Percentiles rank a stretch among this genome's conserved stretches.
These are phyloP conservation scores for Diaporthe caulivora DNA, from an alignment of 2,329 filamentous ascomycete genomes.

Conservation along the genomic window DNA sequence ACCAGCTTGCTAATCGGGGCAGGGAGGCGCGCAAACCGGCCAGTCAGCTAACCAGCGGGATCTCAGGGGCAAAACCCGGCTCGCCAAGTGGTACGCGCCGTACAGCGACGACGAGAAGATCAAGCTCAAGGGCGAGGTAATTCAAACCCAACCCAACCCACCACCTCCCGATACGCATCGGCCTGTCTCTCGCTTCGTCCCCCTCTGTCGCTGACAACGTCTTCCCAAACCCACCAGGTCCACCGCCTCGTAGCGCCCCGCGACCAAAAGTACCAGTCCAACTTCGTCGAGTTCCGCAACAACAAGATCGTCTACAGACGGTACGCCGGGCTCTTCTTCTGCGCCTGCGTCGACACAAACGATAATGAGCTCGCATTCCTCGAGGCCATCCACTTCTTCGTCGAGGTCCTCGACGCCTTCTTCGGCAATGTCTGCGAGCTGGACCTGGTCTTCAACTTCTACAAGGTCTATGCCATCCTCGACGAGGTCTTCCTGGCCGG, in stretches of 20 bases:
- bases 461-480: conserved; percentile 95
- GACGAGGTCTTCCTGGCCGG: conserved; percentile 98
- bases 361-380: conserved; percentile 98
- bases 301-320: conserved; percentile 98
- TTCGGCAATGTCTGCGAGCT: conserved; percentile 99
- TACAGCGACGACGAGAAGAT: conserved; percentile 99
- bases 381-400: conserved; percentile 99
- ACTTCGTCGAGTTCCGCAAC: conserved; percentile 96
- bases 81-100: conserved; percentile 99
- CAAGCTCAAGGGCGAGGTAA: conserved; percentile 95
- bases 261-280: conserved; percentile 99
- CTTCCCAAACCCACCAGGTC: conserved; percentile 66
- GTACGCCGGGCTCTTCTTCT: conserved; percentile 98
- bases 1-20: no score
- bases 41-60: conserved; percentile 21
- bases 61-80: conserved; percentile 91
- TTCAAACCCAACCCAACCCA: not conserved
- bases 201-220: not conserved
- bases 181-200: not conserved
- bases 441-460: conserved; percentile 87
- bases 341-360: conserved; percentile 98
- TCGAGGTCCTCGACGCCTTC: conserved; percentile 97
- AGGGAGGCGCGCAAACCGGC: not conserved
- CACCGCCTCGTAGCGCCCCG: conserved; percentile 97
- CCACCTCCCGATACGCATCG: conserved; percentile 27